These are phyloP conservation scores for Collybiopsis confluens DNA, from an alignment of 768 basidiomycete species.

Conservation along the genomic window DNA sequence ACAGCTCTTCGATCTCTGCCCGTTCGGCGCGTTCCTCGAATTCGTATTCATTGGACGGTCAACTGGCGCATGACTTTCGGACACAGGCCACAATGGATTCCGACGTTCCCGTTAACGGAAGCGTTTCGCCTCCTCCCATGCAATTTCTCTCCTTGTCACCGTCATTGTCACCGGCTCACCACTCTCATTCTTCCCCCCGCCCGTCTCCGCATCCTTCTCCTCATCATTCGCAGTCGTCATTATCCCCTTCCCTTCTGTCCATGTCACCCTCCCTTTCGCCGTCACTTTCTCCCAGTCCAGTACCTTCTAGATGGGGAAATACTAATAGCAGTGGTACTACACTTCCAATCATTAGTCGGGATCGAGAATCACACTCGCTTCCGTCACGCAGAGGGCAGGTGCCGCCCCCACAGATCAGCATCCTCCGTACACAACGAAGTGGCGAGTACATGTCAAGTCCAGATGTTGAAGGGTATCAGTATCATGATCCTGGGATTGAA, in stretches of 20 bases:
- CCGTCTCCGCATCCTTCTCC: slow-evolving; percentile 37
- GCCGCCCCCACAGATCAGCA: slow-evolving; percentile 29
- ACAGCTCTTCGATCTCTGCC: neutral
- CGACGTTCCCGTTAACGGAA: slow-evolving; percentile 52
- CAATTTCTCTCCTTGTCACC: slow-evolving; percentile 72
- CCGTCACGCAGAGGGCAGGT: slow-evolving; percentile 32
- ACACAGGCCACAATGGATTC: slow-evolving; percentile 66
- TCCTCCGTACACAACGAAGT: slow-evolving; percentile 35
- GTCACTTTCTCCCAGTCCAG: neutral
- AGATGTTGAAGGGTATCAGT: slow-evolving; percentile 31
- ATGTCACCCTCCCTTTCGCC: neutral
- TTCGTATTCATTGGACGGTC: slow-evolving; percentile 73
- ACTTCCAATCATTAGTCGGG: slow-evolving; percentile 31
- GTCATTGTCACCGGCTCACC: slow-evolving; percentile 40
- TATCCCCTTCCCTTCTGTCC: neutral
- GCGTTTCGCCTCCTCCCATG: slow-evolving; percentile 73
- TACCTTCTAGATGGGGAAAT: neutral
- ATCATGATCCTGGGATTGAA: slow-evolving; percentile 33
- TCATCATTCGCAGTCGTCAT: neutral
- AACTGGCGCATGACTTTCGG: slow-evolving; percentile 71
- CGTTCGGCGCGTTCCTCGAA: slow-evolving; percentile 79
- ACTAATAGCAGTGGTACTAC: neutral
- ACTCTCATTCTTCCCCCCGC: slow-evolving; percentile 15
- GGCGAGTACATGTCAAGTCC: slow-evolving; percentile 34
- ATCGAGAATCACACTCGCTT: slow-evolving; percentile 29